phyloP scores from a whole-genome alignment of 768 basidiomycete species.

The Suillus brevipes region DNA sequence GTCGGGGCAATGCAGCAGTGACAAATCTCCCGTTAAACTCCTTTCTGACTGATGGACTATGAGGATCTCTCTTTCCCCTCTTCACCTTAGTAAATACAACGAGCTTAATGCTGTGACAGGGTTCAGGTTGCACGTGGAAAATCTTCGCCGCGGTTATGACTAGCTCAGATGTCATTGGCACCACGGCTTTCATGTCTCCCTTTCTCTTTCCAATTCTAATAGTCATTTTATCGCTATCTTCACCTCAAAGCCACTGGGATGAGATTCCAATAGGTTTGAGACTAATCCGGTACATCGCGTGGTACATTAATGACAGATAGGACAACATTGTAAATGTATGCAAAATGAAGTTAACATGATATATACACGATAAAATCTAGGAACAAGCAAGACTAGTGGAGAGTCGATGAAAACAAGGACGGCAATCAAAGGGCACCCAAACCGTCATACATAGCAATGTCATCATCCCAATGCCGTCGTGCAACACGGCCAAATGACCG shows the following conservation, averaged over 20 bases:
- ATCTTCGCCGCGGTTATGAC: background rate
- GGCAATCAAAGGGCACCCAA: slow-evolving; percentile 24
- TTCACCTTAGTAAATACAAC: slow-evolving; percentile 1
- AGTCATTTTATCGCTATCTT: slow-evolving; percentile 6
- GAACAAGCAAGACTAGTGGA: slow-evolving; percentile 15
- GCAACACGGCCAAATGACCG: slow-evolving; percentile 19
- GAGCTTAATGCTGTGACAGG: background rate
- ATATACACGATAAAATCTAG: slow-evolving; percentile 15
- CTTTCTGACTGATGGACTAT: slow-evolving; percentile 1
- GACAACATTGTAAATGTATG: slow-evolving; percentile 15
- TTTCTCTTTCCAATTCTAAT: slow-evolving; percentile 1
- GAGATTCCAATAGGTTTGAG: slow-evolving; percentile 12
- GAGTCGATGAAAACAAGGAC: slow-evolving; percentile 7
- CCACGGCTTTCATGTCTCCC: background rate
- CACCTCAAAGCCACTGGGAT: background rate
- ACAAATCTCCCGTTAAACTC: background rate
- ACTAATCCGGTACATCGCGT: slow-evolving; percentile 24
- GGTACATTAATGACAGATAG: slow-evolving; percentile 32
- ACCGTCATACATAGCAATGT: slow-evolving; percentile 35
- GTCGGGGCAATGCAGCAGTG: slow-evolving; percentile 3
- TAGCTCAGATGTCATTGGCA: slow-evolving; percentile 4
- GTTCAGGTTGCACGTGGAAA: background rate
- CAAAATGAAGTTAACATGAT: slow-evolving; percentile 10
- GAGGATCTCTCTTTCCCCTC: background rate
- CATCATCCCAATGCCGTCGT: slow-evolving; percentile 24